Percentiles rank a stretch among this genome's conserved stretches.
Conservation (phyloP, 2,329 filamentous ascomycete genomes). For the Sporothrix schenckii region DNA sequence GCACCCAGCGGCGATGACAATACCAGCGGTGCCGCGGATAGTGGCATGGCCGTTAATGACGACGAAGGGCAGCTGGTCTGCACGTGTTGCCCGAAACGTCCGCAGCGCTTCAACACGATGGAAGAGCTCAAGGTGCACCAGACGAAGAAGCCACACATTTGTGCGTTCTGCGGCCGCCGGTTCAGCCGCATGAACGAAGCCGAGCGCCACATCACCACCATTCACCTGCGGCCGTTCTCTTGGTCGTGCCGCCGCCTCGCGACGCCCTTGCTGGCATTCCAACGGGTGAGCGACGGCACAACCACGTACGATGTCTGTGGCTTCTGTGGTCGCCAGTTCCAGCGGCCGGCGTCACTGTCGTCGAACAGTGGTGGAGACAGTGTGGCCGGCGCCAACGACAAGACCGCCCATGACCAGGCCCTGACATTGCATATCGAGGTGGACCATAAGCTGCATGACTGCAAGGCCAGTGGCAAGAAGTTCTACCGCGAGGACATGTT, state of each 20-base stretch:
- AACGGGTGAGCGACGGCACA: conserved; percentile 32
- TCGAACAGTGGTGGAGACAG: not conserved
- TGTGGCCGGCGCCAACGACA: not conserved
- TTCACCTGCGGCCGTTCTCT: conserved; percentile 36
- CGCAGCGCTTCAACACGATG: conserved; percentile 33
- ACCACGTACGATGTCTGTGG: conserved; percentile 34
- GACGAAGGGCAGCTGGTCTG: conserved; percentile 27
- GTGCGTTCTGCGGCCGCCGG: conserved; percentile 35
- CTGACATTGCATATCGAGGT: conserved; percentile 32
- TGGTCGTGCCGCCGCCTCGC: conserved; percentile 36
- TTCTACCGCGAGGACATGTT: conserved; percentile 38
- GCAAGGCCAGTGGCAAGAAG: conserved; percentile 35
- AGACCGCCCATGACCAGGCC: not conserved
- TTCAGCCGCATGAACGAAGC: conserved; percentile 38
- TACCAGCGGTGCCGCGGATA: not conserved
- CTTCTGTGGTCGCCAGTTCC: conserved; percentile 35
- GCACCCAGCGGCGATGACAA: not conserved
- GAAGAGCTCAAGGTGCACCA: conserved; percentile 35
- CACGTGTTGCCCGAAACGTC: conserved; percentile 36
- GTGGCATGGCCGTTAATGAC: not conserved
- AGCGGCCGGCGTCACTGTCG: not conserved
- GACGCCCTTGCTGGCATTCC: conserved; percentile 33
- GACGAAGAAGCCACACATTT: conserved; percentile 37
- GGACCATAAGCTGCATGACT: conserved; percentile 36
- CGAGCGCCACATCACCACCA: conserved; percentile 37